Evolutionary conservation across 306 rosid genomes (phyloP), one percentile per base, ranked within the genome.

Genomic region (Purshia tridentata): DNA sequence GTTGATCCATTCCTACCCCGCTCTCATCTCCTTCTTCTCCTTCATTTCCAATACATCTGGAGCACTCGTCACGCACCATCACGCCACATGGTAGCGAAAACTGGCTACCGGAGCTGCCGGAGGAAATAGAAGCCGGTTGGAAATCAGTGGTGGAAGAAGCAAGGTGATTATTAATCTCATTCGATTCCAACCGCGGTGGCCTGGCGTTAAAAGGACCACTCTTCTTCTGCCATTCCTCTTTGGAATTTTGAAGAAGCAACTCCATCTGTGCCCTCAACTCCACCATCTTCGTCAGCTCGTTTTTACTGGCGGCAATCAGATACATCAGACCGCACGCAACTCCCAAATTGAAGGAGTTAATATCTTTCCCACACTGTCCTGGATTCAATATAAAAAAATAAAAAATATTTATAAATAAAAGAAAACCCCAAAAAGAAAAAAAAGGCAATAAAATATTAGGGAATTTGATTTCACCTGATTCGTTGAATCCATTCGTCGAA

Each of bases 211-310:
- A 46, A 76, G 67, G 8, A 0, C 66, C 67, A 53, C 78, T 82
- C 57, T 75, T 88, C 72, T 70, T 85, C 49, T 65, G 80, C 55
- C 78, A 35, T 59, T 80, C 97, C 45, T 80, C 85, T 80, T 82
- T 90, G 77, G 80, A 77, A 42, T 87, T 84, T 55, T 76, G 88
- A 65, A 94, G 95, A 70, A 91, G 81, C 50, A 40, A 62, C 76
- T 89, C 96, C 99, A 94, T 86, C 78, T 91, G 84, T 55, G 77
- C 80, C 53, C 95, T 74, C 87, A 94, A 20, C 79, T 88, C 92
- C 73, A 82, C 87, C 88, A 88, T 88, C 82, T 88, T 91, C 8
- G 73, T 77, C 12, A 88, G 79, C 69, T 91, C 99, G 53, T 86
- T 84, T 81, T 84, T 89, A 77, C 88, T 83, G 4, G 92, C 83